Conservation (phyloP, 768 basidiomycete species). For the Auricularia sp. region DNA sequence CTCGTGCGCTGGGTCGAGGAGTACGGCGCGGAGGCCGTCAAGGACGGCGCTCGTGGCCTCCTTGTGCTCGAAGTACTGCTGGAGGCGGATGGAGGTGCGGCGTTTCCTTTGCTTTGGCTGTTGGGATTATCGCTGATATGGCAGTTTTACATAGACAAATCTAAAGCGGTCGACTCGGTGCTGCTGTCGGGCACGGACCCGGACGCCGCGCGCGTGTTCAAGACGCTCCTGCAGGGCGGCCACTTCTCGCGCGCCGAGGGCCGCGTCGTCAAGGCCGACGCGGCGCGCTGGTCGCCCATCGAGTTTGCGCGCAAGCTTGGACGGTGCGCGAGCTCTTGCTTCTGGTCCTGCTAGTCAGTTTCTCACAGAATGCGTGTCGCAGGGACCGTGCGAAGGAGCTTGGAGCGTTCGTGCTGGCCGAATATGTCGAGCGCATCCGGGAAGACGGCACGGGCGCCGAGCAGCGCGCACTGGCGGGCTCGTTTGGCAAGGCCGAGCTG, state of each 20-base stretch:
- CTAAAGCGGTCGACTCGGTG: constrained; percentile 48
- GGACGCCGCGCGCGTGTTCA: constrained; percentile 66
- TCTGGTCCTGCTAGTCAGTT: too few relatives aligned
- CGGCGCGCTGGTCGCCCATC: constrained; percentile 42
- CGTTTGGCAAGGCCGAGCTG: constrained; percentile 46
- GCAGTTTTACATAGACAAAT: constrained; percentile 48
- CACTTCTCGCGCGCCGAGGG: constrained; percentile 64
- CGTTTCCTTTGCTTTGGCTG: not conserved
- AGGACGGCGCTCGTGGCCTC: constrained; percentile 73
- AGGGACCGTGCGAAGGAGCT: constrained; percentile 43
- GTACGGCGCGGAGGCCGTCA: constrained; percentile 48
- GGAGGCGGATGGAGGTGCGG: constrained; percentile 72
- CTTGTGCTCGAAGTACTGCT: constrained; percentile 77
- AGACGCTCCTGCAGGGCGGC: constrained; percentile 82
- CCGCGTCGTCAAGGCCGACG: constrained; percentile 36
- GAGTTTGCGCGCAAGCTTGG: constrained; percentile 48
- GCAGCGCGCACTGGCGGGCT: constrained; percentile 38
- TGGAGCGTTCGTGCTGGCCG: constrained; percentile 69
- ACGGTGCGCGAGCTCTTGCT: constrained; percentile 14
- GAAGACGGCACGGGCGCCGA: constrained; percentile 23
- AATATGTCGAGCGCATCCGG: constrained; percentile 52
- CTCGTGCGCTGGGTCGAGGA: constrained; percentile 62
- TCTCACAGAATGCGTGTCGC: too few relatives aligned
- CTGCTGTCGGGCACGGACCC: constrained; percentile 44
- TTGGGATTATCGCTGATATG: not conserved